phyloP scores from a whole-genome alignment of 2,329 filamentous ascomycete species.

The Monilinia fructicola region DNA sequence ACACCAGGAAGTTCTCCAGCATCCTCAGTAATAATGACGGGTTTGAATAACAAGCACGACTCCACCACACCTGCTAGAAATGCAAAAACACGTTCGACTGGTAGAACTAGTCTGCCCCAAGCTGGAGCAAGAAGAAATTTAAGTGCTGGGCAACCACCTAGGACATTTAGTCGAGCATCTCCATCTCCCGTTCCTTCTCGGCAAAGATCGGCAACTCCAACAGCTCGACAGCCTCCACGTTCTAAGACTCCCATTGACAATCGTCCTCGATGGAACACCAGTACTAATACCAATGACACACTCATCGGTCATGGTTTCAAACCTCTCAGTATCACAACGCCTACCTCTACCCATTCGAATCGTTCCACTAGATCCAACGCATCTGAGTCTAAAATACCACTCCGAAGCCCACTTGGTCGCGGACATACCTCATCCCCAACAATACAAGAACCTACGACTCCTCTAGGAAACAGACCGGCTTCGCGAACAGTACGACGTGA shows the following conservation, averaged over 20 bases:
- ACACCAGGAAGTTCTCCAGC: conserved; percentile 63
- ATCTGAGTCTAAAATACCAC: conserved; percentile 39
- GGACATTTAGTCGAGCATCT: conserved; percentile 44
- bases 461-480: conserved; percentile 35
- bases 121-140: conserved; percentile 48
- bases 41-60: conserved; percentile 46
- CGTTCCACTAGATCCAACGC: conserved; percentile 26
- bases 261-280: conserved; percentile 72
- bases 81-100: conserved; percentile 38
- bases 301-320: conserved; percentile 69
- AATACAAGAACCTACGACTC: conserved; percentile 32
- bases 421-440: conserved; percentile 37
- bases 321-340: conserved; percentile 54
- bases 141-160: conserved; percentile 42
- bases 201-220: conserved; percentile 53
- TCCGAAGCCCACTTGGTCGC: conserved; percentile 36
- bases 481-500: conserved; percentile 53
- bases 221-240: conserved; percentile 48
- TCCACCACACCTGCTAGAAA: conserved; percentile 38
- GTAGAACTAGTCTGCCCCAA: conserved; percentile 43
- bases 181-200: conserved; percentile 42
- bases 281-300: conserved; percentile 62
- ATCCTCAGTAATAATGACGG: conserved; percentile 60
- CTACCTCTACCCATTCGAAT: conserved; percentile 34
- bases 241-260: conserved; percentile 48